Conservation (phyloP, 2,329 filamentous ascomycete species). For the Arthrobotrys musiformis region DNA sequence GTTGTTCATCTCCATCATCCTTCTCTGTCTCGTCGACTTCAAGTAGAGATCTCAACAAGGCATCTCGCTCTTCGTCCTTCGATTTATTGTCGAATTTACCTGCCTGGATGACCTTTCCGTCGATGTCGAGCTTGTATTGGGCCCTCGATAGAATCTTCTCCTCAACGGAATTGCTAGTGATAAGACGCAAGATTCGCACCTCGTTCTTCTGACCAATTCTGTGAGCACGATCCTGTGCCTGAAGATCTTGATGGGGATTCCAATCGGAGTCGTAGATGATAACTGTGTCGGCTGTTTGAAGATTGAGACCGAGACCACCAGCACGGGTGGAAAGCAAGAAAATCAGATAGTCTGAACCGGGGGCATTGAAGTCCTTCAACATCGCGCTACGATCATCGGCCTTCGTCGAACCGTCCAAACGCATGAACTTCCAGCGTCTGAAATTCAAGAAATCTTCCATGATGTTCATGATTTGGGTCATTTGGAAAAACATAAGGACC, state of each 20-base stretch:
- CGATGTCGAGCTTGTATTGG: slow-evolving; percentile 98
- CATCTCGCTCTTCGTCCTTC: slow-evolving; percentile 96
- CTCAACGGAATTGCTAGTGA: slow-evolving; percentile 96
- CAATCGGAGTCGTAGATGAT: slow-evolving; percentile 99
- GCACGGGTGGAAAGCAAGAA: slow-evolving; percentile 98
- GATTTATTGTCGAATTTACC: slow-evolving; percentile 99
- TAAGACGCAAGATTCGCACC: slow-evolving; percentile 92
- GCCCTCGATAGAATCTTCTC: slow-evolving; percentile 98
- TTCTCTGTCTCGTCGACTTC: slow-evolving; percentile 78
- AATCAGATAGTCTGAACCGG: slow-evolving; percentile 92
- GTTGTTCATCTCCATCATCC: slow-evolving; percentile 90
- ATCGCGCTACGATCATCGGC: slow-evolving; percentile 95
- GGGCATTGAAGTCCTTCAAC: slow-evolving; percentile 87
- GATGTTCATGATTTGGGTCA: slow-evolving; percentile 99
- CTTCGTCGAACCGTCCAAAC: slow-evolving; percentile 95
- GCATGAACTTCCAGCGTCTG: slow-evolving; percentile 83
- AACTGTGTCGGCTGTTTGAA: slow-evolving; percentile 97
- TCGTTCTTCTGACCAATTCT: slow-evolving; percentile 99
- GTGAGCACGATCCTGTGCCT: slow-evolving; percentile 99
- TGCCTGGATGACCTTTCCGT: slow-evolving; percentile 98
- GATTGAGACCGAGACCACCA: slow-evolving; percentile 94
- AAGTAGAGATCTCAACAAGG: slow-evolving; percentile 90
- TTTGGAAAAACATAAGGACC: slow-evolving; percentile 98
- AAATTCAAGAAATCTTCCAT: slow-evolving; percentile 98
- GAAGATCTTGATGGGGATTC: slow-evolving; percentile 99